Conservation (phyloP, 441 rosid species). For the Biscutella laevigata region DNA sequence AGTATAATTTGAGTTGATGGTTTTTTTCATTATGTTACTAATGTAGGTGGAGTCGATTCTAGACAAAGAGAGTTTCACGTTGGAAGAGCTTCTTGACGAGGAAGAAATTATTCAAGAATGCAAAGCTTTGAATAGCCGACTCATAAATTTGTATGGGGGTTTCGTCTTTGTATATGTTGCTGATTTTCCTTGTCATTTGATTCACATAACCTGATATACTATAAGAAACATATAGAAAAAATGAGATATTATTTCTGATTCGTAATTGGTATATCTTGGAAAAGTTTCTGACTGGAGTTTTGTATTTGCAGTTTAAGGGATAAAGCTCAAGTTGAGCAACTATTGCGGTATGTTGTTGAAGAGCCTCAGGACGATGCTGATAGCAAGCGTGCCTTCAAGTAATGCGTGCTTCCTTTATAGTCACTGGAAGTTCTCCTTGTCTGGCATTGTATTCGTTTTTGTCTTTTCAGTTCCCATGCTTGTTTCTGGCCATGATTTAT, state of each 20-base stretch:
- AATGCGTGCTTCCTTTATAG: conserved; percentile 15
- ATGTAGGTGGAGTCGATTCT: conserved; percentile 74
- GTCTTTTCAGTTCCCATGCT: background rate
- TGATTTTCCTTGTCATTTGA: too few relatives aligned
- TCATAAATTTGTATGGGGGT: conserved; percentile 71
- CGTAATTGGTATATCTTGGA: too few relatives aligned
- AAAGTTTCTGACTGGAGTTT: background rate
- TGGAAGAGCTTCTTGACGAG: conserved; percentile 95
- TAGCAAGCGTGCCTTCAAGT: conserved; percentile 81
- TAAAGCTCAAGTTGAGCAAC: conserved; percentile 70
- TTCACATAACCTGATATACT: too few relatives aligned
- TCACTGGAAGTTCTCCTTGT: background rate
- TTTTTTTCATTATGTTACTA: conserved; percentile 1
- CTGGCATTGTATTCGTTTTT: background rate
- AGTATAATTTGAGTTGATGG: conserved; percentile 58
- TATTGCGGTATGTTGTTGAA: conserved; percentile 60
- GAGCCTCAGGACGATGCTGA: conserved; percentile 83
- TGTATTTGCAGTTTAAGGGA: conserved; percentile 56
- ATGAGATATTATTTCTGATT: background rate
- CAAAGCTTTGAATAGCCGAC: conserved; percentile 86
- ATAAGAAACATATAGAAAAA: background rate
- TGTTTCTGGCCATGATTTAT: conserved; percentile 2
- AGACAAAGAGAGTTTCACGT: conserved; percentile 80
- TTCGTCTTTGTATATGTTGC: too few relatives aligned
- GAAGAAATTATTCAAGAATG: conserved; percentile 98